Evolutionary conservation across 352 stramenopile species (phyloP), one percentile per base, ranked within the genome.

Genomic region (Phytophthora pseudosyringae): DNA sequence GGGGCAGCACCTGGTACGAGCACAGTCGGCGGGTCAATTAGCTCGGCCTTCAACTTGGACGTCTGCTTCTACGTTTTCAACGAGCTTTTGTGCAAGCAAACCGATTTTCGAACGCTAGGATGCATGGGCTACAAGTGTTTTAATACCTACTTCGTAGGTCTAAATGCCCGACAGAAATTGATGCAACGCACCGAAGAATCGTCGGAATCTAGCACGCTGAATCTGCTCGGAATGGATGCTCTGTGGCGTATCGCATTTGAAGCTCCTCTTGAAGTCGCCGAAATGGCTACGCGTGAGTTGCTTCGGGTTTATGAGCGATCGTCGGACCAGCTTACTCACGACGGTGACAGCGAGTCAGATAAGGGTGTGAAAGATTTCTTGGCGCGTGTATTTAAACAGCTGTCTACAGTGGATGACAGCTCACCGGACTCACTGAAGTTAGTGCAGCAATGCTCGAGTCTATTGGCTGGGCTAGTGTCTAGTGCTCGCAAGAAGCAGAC

Each of bases 41-140:
- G 83, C 48, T 78, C 86, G 4, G 85, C 89, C 10, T 94, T 96
- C 48, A 89, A 72, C 25, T 53, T 86, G 16, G 81, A 91, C 3
- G 89, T 95, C 31, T 93, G 87, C 39, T 72, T 75, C 12, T 85
- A 91, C 61, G 90, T 95, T 39, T 95, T 96, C 59, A 87, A 91
- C 36, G 78, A 94, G 51, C 67, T 95, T 8, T 57, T 95, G 48
- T 95, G 89, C 61, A 69, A 85, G 40, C 85, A 90, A 60, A 94
- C 86, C 5, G 82, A 93, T 64, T 93, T 92, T 21, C 55, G 65
- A 44, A 86, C 79, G 5, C 71, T 96, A 39, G 86, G 87, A 4
- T 80, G 70, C 12, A 74, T 92, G 53, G 88, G 88, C 1, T 96
- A 95, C 64, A 87, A 90, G 49, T 96, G 89, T 47, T 96, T 96